phyloP scores from a whole-genome alignment of 179 eudicot genomes.

The Beta corolliflora region DNA sequence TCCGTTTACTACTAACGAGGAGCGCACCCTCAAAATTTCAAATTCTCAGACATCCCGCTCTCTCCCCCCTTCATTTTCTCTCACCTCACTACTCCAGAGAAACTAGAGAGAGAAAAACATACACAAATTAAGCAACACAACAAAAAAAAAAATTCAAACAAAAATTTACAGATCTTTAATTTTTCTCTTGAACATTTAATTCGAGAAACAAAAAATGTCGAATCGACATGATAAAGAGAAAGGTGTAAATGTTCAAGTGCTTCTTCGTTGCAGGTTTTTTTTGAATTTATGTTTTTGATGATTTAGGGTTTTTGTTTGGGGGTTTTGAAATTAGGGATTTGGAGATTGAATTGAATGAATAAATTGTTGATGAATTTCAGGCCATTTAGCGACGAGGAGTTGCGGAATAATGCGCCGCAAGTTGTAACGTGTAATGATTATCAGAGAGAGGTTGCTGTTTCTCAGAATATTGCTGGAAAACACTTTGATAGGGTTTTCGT shows the following conservation, averaged over 20 bases:
- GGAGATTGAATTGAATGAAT: not conserved
- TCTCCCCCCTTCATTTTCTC: slow-evolving; percentile 18
- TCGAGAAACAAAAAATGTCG: slow-evolving; percentile 40
- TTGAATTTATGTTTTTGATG: not conserved
- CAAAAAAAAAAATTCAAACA: not conserved
- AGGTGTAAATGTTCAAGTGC: slow-evolving; percentile 90
- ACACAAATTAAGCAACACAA: not conserved
- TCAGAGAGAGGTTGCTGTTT: slow-evolving; percentile 81
- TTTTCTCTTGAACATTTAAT: not conserved
- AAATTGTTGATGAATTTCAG: slow-evolving; percentile 29
- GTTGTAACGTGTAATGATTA: slow-evolving; percentile 79
- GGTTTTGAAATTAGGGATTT: not conserved
- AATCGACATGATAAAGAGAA: slow-evolving; percentile 71
- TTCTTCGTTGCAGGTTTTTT: slow-evolving; percentile 82
- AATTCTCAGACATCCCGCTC: slow-evolving; percentile 28
- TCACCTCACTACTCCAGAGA: not conserved
- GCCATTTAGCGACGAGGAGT: slow-evolving; percentile 80
- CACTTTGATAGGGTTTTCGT: slow-evolving; percentile 81
- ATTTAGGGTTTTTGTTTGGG: not conserved
- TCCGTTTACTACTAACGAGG: not conserved
- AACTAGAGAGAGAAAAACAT: slow-evolving; percentile 11
- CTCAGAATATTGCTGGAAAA: slow-evolving; percentile 92
- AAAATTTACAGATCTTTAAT: not conserved
- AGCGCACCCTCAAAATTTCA: slow-evolving; percentile 44
- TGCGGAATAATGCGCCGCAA: slow-evolving; percentile 84